Conservation (phyloP, 1,284 basidiomycete genomes). For the Fomes fomentarius region DNA sequence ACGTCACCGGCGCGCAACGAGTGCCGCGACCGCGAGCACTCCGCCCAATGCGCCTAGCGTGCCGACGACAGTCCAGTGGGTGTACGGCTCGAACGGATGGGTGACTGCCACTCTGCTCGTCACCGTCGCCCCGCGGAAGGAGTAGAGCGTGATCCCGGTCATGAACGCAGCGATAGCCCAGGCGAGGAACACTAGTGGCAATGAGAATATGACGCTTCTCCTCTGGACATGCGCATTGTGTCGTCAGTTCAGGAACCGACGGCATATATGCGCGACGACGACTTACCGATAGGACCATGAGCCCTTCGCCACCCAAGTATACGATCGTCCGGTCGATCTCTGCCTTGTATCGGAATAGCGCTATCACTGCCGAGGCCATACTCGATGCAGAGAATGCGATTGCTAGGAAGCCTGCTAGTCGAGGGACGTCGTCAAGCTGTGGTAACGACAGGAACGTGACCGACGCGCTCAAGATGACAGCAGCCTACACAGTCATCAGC, state of each 20-base stretch:
- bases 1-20: conserved; percentile 45
- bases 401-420: conserved; percentile 65
- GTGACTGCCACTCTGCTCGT: conserved; percentile 38
- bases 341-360: conserved; percentile 66
- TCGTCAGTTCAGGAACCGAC: neutral
- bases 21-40: conserved; percentile 55
- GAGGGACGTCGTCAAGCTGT: conserved; percentile 62
- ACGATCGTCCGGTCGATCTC: conserved; percentile 55
- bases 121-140: conserved; percentile 53
- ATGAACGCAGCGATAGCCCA: conserved; percentile 71
- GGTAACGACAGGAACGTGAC: conserved; percentile 78
- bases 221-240: conserved; percentile 43
- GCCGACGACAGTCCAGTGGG: conserved; percentile 64
- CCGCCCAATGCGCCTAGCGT: conserved; percentile 63
- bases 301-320: conserved; percentile 54
- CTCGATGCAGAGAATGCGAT: conserved; percentile 68
- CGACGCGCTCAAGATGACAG: conserved; percentile 74
- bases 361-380: conserved; percentile 66
- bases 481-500: conserved; percentile 50
- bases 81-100: conserved; percentile 57
- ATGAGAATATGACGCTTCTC: conserved; percentile 63
- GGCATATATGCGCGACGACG: neutral
- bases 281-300: conserved; percentile 60
- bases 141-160: conserved; percentile 65
- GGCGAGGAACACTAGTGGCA: conserved; percentile 73